Base-by-base conservation (phyloP, 306 rosid genomes). In the Malus orientalis region DNA sequence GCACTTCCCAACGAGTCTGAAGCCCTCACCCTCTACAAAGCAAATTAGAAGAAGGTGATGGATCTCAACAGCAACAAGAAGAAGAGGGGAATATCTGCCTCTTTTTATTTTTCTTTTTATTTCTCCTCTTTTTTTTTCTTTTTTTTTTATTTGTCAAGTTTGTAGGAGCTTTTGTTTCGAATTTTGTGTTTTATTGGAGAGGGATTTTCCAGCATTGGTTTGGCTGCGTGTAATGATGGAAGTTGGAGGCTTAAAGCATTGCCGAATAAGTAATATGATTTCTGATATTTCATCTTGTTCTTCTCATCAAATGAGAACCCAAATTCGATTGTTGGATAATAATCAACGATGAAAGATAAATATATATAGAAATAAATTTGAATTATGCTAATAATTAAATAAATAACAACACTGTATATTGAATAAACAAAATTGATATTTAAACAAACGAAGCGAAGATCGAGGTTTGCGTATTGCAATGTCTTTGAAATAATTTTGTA, bases 1-100 rank as follows among this genome's bases (percentile, higher is more conserved):
- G 93, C 97, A 14, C 94, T 93, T 67, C 98, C 98, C 73, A 74
- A 74, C 0, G 93, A 90, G 84, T 66, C 88, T 16, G 93, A 93
- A 3, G 97, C 18, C 11, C 75, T 85, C 33, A 62, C 45, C 44
- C 73, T 93, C 11, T 65, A 90, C 87, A 85, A 90, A 3, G 86
- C 4, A 23, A 57, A 8, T n/a, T 57, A 57, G 20, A 58, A n/a
- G 11, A 54, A 53, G 29, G n/a, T 20, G 82, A 15, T 53, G 83
- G 72, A 78, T 54, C 2, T 42, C 32, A 57, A 42, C 58, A 16
- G 7, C 9, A 38, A 55, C 3, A 30, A 70, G 1, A 30, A 70
- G 5, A 30, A 63, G 40, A 38, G 7, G 42, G 42, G 42, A 38
- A 25, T 57, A 45, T 16, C 72, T 45, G 63, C 63, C 10, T 59